Evolutionary conservation across 2,329 filamentous ascomycete genomes (phyloP), one percentile per base, ranked within the genome.

Genomic region (Fusarium transvaalense): DNA sequence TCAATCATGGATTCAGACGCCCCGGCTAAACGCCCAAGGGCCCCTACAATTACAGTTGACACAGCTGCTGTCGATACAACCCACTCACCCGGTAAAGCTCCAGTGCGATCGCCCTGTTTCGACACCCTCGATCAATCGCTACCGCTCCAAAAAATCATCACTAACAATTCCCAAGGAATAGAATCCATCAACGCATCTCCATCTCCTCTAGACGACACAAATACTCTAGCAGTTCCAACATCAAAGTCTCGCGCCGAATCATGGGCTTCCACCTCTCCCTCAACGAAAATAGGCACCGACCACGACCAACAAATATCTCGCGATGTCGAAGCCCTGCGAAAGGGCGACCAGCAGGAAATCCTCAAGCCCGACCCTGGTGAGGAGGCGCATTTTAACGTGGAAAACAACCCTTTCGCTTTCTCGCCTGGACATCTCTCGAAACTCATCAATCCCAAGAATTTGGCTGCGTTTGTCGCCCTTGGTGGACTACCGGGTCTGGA

Each of bases 391-490:
- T 95, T 92, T 72, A 74, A 86, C 9, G 88, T 94, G 13, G 84
- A 90, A 5, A 83, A 92, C 74, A 97, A 94, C 76, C 90, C 90
- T 1, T 97, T 97, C 74, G 93, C 92, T 6, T 97, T 92, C 74
- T 89, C 89, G 3, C 91, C 91, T 0, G 93, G 93, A 14, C 89
- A 95, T 73, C 83, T 97, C 61, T 89, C 88, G 66, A 97, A 96
- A 78, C 84, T 97, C 76, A 86, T 94, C 51, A 94, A 96, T 74
- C 93, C 93, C 3, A 97, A 97, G 80, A 95, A 89, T 55, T 79
- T 96, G 59, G 84, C 89, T 13, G 93, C 93, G 0, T 96, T 93
- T 71, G 90, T 89, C 70, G 90, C 89, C 4, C 78, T 97, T 2
- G 93, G 93, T 43, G 93, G 93, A 21, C 77, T 96, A 5, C 78